Conservation (phyloP, 1,284 basidiomycete genomes). For the Marasmius tenuissimus region DNA sequence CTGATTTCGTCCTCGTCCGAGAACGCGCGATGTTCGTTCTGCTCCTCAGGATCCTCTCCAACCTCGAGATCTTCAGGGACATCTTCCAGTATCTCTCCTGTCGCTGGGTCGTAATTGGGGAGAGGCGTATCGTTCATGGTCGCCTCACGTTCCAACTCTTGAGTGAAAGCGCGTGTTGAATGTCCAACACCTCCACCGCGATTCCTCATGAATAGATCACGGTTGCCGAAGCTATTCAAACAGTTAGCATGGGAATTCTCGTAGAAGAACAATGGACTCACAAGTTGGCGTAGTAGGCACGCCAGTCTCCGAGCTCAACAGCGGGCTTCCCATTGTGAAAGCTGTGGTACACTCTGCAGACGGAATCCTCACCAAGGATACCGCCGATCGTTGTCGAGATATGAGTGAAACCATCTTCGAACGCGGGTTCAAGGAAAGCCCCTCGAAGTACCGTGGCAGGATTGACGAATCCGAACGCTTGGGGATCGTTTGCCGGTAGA, state of each 20-base stretch:
- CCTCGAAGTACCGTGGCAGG: conserved; percentile 28
- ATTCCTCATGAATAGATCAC: conserved; percentile 13
- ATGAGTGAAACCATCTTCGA: conserved; percentile 16
- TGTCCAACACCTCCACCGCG: conserved; percentile 9
- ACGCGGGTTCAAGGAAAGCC: conserved; percentile 28
- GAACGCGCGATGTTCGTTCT: too few relatives aligned
- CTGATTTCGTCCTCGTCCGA: too few relatives aligned
- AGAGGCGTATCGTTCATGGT: not conserved
- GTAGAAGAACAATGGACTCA: conserved; percentile 18
- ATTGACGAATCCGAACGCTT: conserved; percentile 31
- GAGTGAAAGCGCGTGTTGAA: not conserved
- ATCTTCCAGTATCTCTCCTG: not conserved
- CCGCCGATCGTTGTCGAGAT: conserved; percentile 10
- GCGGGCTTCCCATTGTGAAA: conserved; percentile 4
- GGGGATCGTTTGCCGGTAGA: conserved; percentile 9
- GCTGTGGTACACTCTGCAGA: conserved; percentile 8
- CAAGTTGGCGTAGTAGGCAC: conserved; percentile 21
- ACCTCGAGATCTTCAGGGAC: too few relatives aligned
- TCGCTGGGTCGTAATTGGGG: not conserved
- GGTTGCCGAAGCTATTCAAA: conserved; percentile 9
- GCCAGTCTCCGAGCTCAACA: conserved; percentile 21
- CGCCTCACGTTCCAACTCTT: not conserved
- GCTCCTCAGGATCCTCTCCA: too few relatives aligned
- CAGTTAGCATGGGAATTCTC: conserved; percentile 21
- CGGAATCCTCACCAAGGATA: not conserved